phyloP scores from a whole-genome alignment of 2,329 filamentous ascomycete species.

The Chalaropsis thielavioides region DNA sequence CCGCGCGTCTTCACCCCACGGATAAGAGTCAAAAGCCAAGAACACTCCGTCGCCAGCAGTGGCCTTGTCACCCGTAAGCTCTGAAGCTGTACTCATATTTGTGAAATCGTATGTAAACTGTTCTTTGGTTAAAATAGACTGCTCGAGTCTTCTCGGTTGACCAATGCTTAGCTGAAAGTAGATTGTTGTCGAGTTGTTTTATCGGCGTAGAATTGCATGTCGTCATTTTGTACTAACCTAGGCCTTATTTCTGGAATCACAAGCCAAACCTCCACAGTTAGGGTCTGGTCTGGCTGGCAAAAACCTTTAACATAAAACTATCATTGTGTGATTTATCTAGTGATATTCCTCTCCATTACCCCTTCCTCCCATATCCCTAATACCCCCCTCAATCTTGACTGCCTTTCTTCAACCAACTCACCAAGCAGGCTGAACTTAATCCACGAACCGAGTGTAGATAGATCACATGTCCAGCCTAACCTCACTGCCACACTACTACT shows the following conservation, averaged over 20 bases:
- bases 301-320: background rate
- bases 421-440: background rate
- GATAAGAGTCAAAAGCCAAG: slow-evolving; percentile 48
- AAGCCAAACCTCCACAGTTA: background rate
- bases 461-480: background rate
- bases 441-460: background rate
- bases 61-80: background rate
- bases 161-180: too few relatives aligned
- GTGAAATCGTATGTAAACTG: background rate
- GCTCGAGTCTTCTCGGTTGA: background rate
- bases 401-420: background rate
- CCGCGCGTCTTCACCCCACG: slow-evolving; percentile 51
- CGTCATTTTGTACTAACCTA: background rate
- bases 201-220: background rate
- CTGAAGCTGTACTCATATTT: background rate
- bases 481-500: background rate
- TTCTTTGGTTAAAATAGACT: background rate
- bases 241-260: background rate
- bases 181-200: background rate
- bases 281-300: background rate
- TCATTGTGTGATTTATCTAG: background rate
- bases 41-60: slow-evolving; percentile 34
- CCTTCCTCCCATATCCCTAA: background rate
- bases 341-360: background rate
- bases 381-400: background rate